Conservation (phyloP, 2,329 filamentous ascomycete species). For the Tolypocladium endophyticum region DNA sequence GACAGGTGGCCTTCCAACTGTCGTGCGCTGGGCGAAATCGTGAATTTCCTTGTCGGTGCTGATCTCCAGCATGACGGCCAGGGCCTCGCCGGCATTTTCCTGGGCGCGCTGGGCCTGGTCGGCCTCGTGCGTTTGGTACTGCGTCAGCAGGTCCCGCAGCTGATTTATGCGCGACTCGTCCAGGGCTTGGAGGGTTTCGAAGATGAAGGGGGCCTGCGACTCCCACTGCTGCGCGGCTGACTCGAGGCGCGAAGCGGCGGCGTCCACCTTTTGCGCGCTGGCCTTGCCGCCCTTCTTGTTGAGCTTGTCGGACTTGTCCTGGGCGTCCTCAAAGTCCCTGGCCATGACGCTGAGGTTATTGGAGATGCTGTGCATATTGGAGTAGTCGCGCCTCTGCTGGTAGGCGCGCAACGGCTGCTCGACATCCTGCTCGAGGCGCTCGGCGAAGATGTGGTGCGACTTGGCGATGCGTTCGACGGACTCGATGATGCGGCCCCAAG, state of each 20-base stretch:
- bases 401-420: constrained; percentile 76
- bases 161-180: constrained; percentile 87
- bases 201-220: constrained; percentile 87
- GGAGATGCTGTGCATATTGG: constrained; percentile 71
- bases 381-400: constrained; percentile 62
- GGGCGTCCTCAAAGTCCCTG: constrained; percentile 73
- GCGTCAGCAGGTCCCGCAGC: constrained; percentile 80
- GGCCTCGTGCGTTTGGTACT: constrained; percentile 85
- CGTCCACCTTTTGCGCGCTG: constrained; percentile 66
- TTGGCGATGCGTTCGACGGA: constrained; percentile 72
- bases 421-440: constrained; percentile 79
- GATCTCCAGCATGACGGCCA: constrained; percentile 77
- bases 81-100: constrained; percentile 63
- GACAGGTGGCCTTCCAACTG: constrained; percentile 25
- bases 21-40: constrained; percentile 45
- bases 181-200: constrained; percentile 81
- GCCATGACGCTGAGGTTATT: constrained; percentile 72
- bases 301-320: constrained; percentile 78
- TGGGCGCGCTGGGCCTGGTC: constrained; percentile 74
- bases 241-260: constrained; percentile 62
- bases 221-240: constrained; percentile 81
- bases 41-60: constrained; percentile 81
- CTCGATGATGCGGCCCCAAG: constrained; percentile 80
- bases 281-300: constrained; percentile 68
- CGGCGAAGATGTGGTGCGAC: constrained; percentile 71